Base-by-base conservation (phyloP, 805 yeast genomes). In the Starmera caribaea region DNA sequence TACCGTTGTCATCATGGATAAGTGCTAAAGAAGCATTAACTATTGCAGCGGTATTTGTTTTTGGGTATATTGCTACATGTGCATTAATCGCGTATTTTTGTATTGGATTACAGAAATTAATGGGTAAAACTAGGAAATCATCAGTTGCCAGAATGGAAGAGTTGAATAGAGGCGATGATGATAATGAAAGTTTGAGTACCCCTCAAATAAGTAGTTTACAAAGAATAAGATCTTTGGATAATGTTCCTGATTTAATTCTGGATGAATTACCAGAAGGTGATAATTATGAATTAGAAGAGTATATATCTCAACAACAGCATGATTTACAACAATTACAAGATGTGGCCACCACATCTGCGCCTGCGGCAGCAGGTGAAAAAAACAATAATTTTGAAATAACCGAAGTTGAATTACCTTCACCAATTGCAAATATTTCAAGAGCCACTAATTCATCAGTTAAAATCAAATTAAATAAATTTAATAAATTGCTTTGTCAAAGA, bases 11-110 rank as follows among this genome's bases (percentile, higher is more conserved):
- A 11, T 70, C 73, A n/a, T 71, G 72, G 44, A 78, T 84, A 36
- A 65, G 79, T 14, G 79, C 78, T 34, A 71, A 69, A 16, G 90
- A 83, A 48, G 84, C 85, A 10, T 64, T 80, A 48, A 78, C 78
- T 38, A 83, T 83, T 30, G 85, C 83, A 1, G 90, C 79, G 0
- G 83, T 82, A 7, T 84, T 82, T 48, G 66, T 79, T 7, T 45
- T 81, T 37, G 90, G 92, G 0, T 79, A 78, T 46, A 38, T 79
- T 3, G 51, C 75, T 17, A 68, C 79, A 48, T 62, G 71, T 42
- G 66, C 68, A 4, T 63, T 64, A 44, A 60, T 75, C 53, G 75
- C 74, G 1, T 74, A 72, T 45, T 55, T 71, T 35, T 71, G 73
- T 6, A 21, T 21, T 21, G 54, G 68, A 43, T 53, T 58, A 4